These are phyloP conservation scores for Drechslera avenae DNA, from an alignment of 2,329 filamentous ascomycete genomes.

Conservation along the genomic window DNA sequence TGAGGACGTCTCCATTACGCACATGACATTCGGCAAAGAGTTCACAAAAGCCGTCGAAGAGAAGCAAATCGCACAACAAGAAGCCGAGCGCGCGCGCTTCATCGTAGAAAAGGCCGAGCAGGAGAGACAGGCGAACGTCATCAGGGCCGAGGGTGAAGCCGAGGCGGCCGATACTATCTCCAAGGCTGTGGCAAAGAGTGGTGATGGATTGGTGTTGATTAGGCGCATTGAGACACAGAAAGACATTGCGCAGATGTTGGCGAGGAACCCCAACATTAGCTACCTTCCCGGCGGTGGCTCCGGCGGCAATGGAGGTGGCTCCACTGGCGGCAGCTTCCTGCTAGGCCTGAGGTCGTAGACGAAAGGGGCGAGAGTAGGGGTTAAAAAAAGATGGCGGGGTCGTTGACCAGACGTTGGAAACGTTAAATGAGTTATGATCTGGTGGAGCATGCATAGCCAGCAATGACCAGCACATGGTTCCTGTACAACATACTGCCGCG, in stretches of 20 bases:
- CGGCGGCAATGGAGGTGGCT: constrained; percentile 59
- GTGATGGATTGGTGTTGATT: constrained; percentile 94
- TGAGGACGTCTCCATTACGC: constrained; percentile 98
- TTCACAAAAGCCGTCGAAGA: constrained; percentile 99
- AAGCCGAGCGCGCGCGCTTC: constrained; percentile 95
- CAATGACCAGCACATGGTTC: constrained; percentile 15
- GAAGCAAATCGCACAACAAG: constrained; percentile 99
- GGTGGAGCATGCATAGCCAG: constrained; percentile 29
- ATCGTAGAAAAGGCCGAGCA: constrained; percentile 99
- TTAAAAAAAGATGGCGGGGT: background rate
- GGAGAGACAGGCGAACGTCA: constrained; percentile 97
- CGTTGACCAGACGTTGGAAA: background rate
- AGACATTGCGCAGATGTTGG: constrained; percentile 90
- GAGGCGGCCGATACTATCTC: constrained; percentile 95
- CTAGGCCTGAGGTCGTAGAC: constrained; percentile 64
- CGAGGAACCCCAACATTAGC: constrained; percentile 91
- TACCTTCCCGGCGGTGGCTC: constrained; percentile 82
- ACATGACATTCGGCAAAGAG: constrained; percentile 99
- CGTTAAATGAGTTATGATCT: constrained; percentile 2
- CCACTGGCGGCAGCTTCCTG: constrained; percentile 67
- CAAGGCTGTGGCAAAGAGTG: constrained; percentile 89
- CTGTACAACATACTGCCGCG: constrained; percentile 40
- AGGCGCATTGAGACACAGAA: constrained; percentile 95
- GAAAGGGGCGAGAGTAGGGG: background rate
- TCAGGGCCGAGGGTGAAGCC: constrained; percentile 95